phyloP scores from a whole-genome alignment of 2,329 filamentous ascomycete species.

The Pseudocercospora macadamiae region DNA sequence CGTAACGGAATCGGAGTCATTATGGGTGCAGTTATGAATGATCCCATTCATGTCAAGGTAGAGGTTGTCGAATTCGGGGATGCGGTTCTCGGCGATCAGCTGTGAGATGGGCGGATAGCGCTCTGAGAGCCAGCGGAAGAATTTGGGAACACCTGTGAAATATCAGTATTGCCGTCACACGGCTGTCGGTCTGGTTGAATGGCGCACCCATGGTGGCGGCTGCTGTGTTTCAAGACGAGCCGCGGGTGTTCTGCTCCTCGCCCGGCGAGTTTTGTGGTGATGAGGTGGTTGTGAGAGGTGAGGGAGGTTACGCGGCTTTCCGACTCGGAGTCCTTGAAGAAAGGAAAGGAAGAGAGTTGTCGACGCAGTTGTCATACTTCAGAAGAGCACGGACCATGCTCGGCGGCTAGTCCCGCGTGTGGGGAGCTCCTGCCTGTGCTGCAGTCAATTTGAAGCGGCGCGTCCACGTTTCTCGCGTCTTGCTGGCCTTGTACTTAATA shows the following conservation, averaged over 20 bases:
- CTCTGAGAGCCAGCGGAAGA: slow-evolving; percentile 99
- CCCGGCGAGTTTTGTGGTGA: slow-evolving; percentile 7
- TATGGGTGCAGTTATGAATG: slow-evolving; percentile 99
- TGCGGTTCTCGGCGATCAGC: slow-evolving; percentile 96
- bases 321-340: slow-evolving; percentile 44
- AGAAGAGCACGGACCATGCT: background rate
- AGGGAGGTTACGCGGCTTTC: slow-evolving; percentile 19
- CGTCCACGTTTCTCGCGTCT: background rate
- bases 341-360: slow-evolving; percentile 24
- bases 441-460: background rate
- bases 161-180: slow-evolving; percentile 32
- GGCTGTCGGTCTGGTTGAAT: background rate
- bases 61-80: slow-evolving; percentile 97
- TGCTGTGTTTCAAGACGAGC: slow-evolving; percentile 36
- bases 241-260: slow-evolving; percentile 17
- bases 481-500: too few relatives aligned
- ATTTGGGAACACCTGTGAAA: slow-evolving; percentile 77
- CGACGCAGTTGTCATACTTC: background rate
- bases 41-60: slow-evolving; percentile 99
- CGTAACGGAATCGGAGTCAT: slow-evolving; percentile 88
- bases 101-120: slow-evolving; percentile 98
- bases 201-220: slow-evolving; percentile 39
- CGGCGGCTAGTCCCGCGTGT: background rate
- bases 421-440: background rate
- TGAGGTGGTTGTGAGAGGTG: slow-evolving; percentile 12